These are phyloP conservation scores for Diplodia corticola DNA, from an alignment of 2,329 filamentous ascomycete genomes.

Conservation along the genomic window DNA sequence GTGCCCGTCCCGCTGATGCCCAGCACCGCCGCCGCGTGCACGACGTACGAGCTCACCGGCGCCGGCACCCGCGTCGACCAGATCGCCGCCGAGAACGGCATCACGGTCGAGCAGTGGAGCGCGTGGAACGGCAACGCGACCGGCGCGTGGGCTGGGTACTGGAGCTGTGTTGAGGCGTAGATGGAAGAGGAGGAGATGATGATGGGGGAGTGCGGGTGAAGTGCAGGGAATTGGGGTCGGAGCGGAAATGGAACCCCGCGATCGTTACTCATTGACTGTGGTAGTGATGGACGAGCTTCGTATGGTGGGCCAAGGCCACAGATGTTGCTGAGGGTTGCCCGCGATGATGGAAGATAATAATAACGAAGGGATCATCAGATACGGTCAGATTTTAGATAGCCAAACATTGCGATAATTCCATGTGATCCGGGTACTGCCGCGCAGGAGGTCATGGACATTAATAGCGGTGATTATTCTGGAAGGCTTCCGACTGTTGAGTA, in stretches of 20 bases:
- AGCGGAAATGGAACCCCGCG: no score
- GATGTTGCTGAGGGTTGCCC: no score
- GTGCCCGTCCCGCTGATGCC: constrained; percentile 36
- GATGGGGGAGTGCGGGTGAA: neutral
- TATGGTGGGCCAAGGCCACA: no score
- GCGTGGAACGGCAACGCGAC: constrained; percentile 22
- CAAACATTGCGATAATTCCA: neutral
- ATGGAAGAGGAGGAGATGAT: no score
- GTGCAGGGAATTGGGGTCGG: no score
- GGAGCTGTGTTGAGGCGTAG: constrained; percentile 22
- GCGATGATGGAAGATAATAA: no score
- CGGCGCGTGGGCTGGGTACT: constrained; percentile 15
- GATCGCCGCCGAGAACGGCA: constrained; percentile 30
- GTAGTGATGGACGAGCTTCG: no score
- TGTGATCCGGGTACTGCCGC: neutral
- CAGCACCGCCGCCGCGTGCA: constrained; percentile 33
- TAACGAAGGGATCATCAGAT: no score
- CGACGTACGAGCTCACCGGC: constrained; percentile 32
- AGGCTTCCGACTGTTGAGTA: neutral
- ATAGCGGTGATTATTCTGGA: neutral
- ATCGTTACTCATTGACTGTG: no score
- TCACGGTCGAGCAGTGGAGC: constrained; percentile 9
- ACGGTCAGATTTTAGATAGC: no score
- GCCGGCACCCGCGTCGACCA: constrained; percentile 10
- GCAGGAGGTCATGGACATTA: neutral